A percentile compares a stretch with the other conserved stretches of the same genome.
Conservation (phyloP, 306 rosid genomes). For the Prunus dulcis region DNA sequence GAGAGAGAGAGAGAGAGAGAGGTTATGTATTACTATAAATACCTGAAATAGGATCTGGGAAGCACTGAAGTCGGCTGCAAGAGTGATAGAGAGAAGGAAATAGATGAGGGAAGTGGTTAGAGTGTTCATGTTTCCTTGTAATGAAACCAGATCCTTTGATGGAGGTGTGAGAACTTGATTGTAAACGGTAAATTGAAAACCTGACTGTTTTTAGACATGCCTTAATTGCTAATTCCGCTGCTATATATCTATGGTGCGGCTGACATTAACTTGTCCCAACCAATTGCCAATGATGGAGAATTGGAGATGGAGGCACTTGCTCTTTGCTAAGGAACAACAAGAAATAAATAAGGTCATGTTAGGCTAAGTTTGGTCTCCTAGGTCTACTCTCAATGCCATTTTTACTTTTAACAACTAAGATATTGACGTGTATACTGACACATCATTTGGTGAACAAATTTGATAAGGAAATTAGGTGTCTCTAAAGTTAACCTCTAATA, state of each 20-base stretch:
- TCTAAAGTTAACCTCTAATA: not conserved
- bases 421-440: not conserved
- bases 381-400: not conserved
- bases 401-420: not conserved
- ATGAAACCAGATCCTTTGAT: not conserved
- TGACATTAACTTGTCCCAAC: no score
- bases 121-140: not conserved
- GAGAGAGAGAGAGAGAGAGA: not conserved
- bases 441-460: not conserved
- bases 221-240: no score
- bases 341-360: no score
- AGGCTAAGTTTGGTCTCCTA: no score
- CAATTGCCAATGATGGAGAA: no score
- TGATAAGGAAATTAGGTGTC: not conserved
- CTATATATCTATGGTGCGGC: no score
- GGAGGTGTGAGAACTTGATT: not conserved
- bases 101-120: not conserved
- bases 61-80: not conserved
- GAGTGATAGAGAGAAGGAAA: not conserved
- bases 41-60: constrained; percentile 9
- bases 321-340: no score
- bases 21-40: not conserved
- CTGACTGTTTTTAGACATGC: not conserved
- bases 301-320: no score
- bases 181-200: not conserved